Evolutionary conservation across 352 stramenopile genomes (phyloP), one percentile per base, ranked within the genome.

Genomic region (Pythium guiyangense): DNA sequence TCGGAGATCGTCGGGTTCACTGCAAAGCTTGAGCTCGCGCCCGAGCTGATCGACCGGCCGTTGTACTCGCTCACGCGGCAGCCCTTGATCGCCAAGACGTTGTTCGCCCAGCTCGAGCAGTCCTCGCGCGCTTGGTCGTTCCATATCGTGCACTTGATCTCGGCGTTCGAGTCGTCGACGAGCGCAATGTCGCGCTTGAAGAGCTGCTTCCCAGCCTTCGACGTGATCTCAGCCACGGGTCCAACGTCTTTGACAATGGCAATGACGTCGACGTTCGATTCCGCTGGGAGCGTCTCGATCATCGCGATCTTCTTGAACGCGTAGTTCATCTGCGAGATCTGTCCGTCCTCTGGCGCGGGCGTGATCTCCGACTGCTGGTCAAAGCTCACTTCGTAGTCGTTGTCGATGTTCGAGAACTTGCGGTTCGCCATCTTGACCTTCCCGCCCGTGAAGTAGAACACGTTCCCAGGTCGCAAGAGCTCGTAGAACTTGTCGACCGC

Each of bases 371-470:
- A 92, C 63, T 97, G 88, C 64, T 87, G 74, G 79, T 99, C 95
- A 71, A 99, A 99, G 4, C 92, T 98, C 54, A 99, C 92, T 71
- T 99, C 97, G 67, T 98, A 99, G 59, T 98, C 81, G 54, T 97
- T 97, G 69, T 99, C 96, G 57, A 98, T 90, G 27, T 76, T 96
- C 46, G 96, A 99, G 63, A 96, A 99, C 66, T 98, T 90, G 71
- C 94, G 96, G 71, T 99, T 99, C 42, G 96, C 95, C 68, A 98
- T 93, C 82, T 99, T 99, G 60, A 99, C 76, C 57, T 94, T 89
- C 20, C 96, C 97, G 43, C 92, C 94, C 3, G 79, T 80, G 62
- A 99, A 98, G 64, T 86, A 98, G 67, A 98, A 99, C 2, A 99
- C 87, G 35, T 70, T 69, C 17, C 90, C 84, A 8, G 84, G 79